phyloP scores from a whole-genome alignment of 176 grass and related monocot species.

The Eragrostis nindensis region DNA sequence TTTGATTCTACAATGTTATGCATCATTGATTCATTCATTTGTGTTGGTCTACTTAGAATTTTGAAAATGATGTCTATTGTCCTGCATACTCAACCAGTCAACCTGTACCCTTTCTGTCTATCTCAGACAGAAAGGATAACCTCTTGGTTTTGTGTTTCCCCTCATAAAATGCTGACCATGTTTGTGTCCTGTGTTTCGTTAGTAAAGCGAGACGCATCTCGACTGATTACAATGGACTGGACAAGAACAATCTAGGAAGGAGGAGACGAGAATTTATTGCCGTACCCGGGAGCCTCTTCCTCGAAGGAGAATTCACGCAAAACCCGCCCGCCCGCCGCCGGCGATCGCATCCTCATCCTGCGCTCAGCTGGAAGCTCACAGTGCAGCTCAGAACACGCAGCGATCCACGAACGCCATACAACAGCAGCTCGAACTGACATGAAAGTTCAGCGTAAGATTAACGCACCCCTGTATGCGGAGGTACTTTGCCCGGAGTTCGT shows the following conservation, averaged over 20 bases:
- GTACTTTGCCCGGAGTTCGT: constrained; percentile 79
- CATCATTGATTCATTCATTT: too few species aligned
- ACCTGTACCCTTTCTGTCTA: too few species aligned
- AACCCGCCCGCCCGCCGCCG: constrained; percentile 58
- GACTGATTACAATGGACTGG: not conserved
- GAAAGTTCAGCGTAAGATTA: not conserved
- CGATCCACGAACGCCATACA: not conserved
- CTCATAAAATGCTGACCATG: not conserved
- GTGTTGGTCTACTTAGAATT: too few species aligned
- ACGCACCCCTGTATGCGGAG: constrained; percentile 77
- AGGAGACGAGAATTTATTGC: not conserved
- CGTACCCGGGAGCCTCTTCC: constrained; percentile 85
- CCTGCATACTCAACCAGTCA: too few species aligned
- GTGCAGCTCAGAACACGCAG: constrained; percentile 41
- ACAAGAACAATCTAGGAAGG: not conserved
- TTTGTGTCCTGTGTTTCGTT: not conserved
- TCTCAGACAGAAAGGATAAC: too few species aligned
- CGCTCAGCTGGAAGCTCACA: constrained; percentile 58
- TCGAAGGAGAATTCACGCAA: constrained; percentile 82
- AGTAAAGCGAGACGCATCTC: too few species aligned
- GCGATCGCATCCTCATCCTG: constrained; percentile 88
- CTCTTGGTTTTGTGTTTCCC: too few species aligned
- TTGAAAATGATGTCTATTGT: not conserved
- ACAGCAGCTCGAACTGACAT: not conserved
- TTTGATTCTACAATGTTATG: not conserved